A percentile compares a stretch with the other conserved stretches of the same genome.
Conservation (phyloP, 1,139 yeast species). For the Sugiyamaella neomexicana region DNA sequence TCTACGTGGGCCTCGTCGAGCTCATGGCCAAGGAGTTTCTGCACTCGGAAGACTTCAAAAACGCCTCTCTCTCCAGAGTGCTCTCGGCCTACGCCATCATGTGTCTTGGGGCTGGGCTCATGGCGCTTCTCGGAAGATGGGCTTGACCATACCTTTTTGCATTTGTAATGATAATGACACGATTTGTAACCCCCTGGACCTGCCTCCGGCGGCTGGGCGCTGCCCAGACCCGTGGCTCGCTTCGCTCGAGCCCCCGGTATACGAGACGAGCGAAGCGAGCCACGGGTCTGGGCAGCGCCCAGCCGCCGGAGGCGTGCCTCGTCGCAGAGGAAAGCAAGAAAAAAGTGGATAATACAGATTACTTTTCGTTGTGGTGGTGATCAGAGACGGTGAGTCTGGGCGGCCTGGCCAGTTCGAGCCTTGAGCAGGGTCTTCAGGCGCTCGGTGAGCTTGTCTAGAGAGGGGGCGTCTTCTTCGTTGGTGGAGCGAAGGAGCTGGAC, state of each 20-base stretch:
- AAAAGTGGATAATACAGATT: constrained; percentile 11
- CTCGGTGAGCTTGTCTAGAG: constrained; percentile 17
- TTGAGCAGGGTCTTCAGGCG: constrained; percentile 5
- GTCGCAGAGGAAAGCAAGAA: background rate
- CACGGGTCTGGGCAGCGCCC: constrained; percentile 6
- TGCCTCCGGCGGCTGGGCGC: constrained; percentile 16
- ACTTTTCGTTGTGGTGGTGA: constrained; percentile 2
- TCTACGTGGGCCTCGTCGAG: constrained; percentile 85
- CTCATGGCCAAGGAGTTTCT: constrained; percentile 87
- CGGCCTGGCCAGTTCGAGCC: background rate
- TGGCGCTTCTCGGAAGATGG: constrained; percentile 89
- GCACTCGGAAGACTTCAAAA: constrained; percentile 42
- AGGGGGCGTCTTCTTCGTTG: constrained; percentile 25
- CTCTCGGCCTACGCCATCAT: constrained; percentile 43
- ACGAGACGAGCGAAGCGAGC: constrained; percentile 8
- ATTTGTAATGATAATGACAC: constrained; percentile 2
- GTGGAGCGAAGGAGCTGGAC: constrained; percentile 32
- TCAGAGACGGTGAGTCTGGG: no score
- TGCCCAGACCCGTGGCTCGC: constrained; percentile 9
- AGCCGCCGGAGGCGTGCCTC: background rate
- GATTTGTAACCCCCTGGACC: background rate
- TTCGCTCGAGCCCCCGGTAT: no score
- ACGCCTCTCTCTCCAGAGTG: constrained; percentile 39
- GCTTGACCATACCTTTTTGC: constrained; percentile 48
- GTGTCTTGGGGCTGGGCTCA: constrained; percentile 73